Evolutionary conservation across 2,329 filamentous ascomycete genomes (phyloP).

Genomic region (Lachnellula suecica): DNA sequence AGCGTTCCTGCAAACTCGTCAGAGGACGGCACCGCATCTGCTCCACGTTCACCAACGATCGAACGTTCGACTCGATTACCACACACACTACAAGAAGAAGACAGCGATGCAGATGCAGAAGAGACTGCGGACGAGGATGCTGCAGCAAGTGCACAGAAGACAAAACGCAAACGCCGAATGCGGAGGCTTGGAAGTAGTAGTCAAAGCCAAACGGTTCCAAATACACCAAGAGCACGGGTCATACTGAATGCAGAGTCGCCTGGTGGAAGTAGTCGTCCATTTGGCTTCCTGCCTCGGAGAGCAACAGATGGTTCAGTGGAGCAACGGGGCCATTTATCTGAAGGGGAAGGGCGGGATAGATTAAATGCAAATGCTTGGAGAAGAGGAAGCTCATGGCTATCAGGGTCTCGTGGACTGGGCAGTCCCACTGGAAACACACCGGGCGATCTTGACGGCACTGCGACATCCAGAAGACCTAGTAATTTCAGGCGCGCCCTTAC

Average conservation of each 20-base stretch:
- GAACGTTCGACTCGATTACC: constrained; percentile 49
- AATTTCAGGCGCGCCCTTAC: constrained; percentile 64
- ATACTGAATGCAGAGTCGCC: constrained; percentile 27
- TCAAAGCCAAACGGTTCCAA: constrained; percentile 65
- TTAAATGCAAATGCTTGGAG: constrained; percentile 56
- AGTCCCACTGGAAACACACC: constrained; percentile 48
- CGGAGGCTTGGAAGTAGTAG: constrained; percentile 54
- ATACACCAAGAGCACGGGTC: constrained; percentile 51
- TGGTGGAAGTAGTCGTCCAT: constrained; percentile 31
- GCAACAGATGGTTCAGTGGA: constrained; percentile 60
- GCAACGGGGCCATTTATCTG: constrained; percentile 66
- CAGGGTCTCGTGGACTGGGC: constrained; percentile 51
- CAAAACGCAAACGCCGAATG: constrained; percentile 64
- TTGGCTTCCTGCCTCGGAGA: constrained; percentile 57
- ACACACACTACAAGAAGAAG: constrained; percentile 53
- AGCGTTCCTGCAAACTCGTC: constrained; percentile 31
- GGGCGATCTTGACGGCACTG: constrained; percentile 52
- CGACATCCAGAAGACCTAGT: constrained; percentile 55
- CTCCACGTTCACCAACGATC: constrained; percentile 48
- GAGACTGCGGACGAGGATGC: constrained; percentile 80
- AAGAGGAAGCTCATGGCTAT: constrained; percentile 47
- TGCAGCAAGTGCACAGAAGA: constrained; percentile 44
- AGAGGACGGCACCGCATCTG: constrained; percentile 39
- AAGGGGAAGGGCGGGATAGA: constrained; percentile 71
- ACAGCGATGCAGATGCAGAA: constrained; percentile 80